These are phyloP conservation scores for Ceriops tagal DNA, from an alignment of 345 rosid genomes.

Conservation along the genomic window DNA sequence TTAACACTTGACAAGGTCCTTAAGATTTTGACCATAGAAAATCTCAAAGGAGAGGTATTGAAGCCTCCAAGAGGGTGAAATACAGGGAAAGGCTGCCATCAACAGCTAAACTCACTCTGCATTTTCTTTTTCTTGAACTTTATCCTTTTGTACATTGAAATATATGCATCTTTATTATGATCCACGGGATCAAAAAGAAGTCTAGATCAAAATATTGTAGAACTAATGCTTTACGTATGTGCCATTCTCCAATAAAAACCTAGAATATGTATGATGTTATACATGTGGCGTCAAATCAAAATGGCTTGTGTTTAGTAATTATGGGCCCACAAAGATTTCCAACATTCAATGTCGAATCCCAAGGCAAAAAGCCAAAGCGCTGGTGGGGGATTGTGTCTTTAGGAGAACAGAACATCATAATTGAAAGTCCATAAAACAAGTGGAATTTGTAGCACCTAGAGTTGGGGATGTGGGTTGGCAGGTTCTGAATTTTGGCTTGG, in stretches of 20 bases:
- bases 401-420: not conserved
- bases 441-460: not conserved
- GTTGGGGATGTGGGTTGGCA: too few species aligned
- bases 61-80: slow-evolving; percentile 6
- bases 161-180: not conserved
- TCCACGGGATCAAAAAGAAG: not conserved
- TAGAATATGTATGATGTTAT: not conserved
- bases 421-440: slow-evolving; percentile 15
- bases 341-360: slow-evolving; percentile 34
- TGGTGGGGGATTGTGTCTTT: slow-evolving; percentile 19
- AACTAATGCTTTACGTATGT: not conserved
- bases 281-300: slow-evolving; percentile 27
- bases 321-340: slow-evolving; percentile 22
- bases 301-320: slow-evolving; percentile 18
- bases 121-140: not conserved
- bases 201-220: not conserved
- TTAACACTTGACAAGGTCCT: not conserved
- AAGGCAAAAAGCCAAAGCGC: slow-evolving; percentile 18
- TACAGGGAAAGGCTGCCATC: slow-evolving; percentile 25
- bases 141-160: not conserved
- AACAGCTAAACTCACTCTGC: slow-evolving; percentile 11
- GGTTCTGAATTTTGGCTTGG: too few species aligned
- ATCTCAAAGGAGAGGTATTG: slow-evolving; percentile 1
- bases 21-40: not conserved
- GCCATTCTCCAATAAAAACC: not conserved